Conservation (phyloP, 2,329 filamentous ascomycete genomes). For the Aspergillus intermedius region DNA sequence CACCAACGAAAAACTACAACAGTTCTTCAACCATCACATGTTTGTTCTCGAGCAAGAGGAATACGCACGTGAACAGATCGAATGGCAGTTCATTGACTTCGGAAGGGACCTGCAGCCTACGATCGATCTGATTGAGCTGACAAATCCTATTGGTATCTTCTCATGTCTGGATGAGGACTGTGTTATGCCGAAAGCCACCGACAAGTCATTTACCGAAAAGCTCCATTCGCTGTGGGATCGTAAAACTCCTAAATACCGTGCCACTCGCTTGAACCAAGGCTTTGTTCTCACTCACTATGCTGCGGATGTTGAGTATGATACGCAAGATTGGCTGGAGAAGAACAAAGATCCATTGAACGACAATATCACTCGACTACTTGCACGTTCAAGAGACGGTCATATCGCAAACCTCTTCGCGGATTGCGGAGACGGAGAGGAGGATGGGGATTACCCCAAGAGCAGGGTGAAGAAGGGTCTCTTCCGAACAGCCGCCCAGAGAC, state of each 20-base stretch:
- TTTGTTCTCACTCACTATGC: constrained; percentile 97
- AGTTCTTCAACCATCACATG: constrained; percentile 99
- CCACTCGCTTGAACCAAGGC: constrained; percentile 79
- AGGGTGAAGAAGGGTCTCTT: constrained; percentile 96
- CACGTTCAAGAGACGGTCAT: constrained; percentile 74
- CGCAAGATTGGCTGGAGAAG: constrained; percentile 92
- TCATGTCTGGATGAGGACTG: constrained; percentile 96
- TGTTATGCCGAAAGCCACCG: constrained; percentile 98
- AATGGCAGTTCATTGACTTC: constrained; percentile 99
- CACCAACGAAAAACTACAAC: constrained; percentile 97
- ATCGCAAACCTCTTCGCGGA: constrained; percentile 80
- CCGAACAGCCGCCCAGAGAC: constrained; percentile 89
- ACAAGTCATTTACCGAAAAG: constrained; percentile 95
- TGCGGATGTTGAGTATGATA: constrained; percentile 94
- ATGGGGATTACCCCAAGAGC: constrained; percentile 59
- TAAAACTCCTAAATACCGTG: constrained; percentile 87
- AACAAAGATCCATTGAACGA: constrained; percentile 98
- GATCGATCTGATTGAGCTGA: constrained; percentile 91
- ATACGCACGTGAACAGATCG: constrained; percentile 93
- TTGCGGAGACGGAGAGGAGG: constrained; percentile 76
- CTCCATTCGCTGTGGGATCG: constrained; percentile 95
- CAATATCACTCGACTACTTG: constrained; percentile 84
- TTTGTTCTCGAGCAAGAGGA: constrained; percentile 98
- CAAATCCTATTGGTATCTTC: constrained; percentile 97
- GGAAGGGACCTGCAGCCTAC: constrained; percentile 94